Evolutionary conservation across 371 early-diverging fungal species (phyloP), one percentile per base, ranked within the genome.

Genomic region (Batkoa obscura): DNA sequence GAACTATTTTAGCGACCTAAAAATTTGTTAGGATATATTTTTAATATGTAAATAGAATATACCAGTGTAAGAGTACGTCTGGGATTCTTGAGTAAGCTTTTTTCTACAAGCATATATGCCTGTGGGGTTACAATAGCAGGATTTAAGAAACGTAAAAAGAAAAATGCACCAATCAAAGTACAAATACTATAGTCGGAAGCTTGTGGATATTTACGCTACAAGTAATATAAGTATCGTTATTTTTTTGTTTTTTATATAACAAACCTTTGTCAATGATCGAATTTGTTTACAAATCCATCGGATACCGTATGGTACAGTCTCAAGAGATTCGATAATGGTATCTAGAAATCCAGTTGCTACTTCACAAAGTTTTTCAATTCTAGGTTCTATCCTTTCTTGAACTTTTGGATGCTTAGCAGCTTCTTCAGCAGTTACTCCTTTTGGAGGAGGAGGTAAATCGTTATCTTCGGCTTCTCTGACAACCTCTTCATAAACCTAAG

Each of bases 241-340:
- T 23, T 23, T 23, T 23, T 23, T 23, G 23, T 23, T 23, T 23
- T 23, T 23, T 23, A 23, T 9, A 34, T 8, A 39, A 31, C 62
- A 62, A 47, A 83, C 79, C 74, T 86, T 89, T n/a, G 93, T 89
- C 59, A 94, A 66, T 0, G 83, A 84, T 39, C 86, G 72, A 68
- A 95, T 94, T 68, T 94, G 93, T 60, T 95, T 95, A 70, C 96
- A 95, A 48, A 95, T 90, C 94, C 94, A 95, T n/a, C 94, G 78
- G 64, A 95, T 94, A 48, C 94, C 96, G 59, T 90, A 94, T 0
- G 96, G 96, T 1, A 89, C 86, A 57, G 75, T 72, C 47, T 86
- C 80, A 12, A 86, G 72, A 0, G 86, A 83, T 5, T 69, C 71
- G 34, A 92, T 73, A 53, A 95, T 91, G 6, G 86, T 87, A 12